Base-by-base conservation (phyloP, 2,329 filamentous ascomycete species). In the Leptodontidium sp. region DNA sequence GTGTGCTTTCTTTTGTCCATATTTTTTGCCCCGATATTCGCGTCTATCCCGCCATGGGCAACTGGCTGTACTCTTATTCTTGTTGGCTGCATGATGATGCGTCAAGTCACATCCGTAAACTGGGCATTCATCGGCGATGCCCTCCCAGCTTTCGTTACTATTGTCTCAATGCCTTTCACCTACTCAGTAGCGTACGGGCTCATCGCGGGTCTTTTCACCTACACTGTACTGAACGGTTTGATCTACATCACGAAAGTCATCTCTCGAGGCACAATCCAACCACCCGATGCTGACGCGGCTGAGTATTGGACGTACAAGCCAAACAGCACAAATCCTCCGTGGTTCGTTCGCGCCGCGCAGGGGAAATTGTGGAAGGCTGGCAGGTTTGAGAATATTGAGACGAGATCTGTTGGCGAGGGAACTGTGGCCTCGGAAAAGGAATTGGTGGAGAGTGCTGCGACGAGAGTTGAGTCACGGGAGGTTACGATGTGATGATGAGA, bases 151-250 rank as follows among this genome's bases (percentile, higher is more conserved):
- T 93, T 93, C 79, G 84, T 93, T 40, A 92, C 91, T 4, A 88
- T 93, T 73, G 87, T 88, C 1, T 87, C 92, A 65, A 93, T 94
- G 82, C 91, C 91, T 0, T 92, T 93, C 77, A 93, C 88, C 71
- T 94, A 93, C 84, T 92, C 89, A 63, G 91, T 93, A 59, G 91
- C 91, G 8, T 93, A 93, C 71, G 91, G 91, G 21, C 85, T 94
- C 35, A 92, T 93, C 73, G 91, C 87, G 63, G 86, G 86, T 53
- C 84, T 88, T 73, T 80, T 85, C 75, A 83, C 83, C 17, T 88
- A 88, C 76, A 82, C 85, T 4, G 74, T 84, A 68, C 82, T 88
- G 75, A 88, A 88, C 76, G 83, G 80, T 1, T 76, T 82, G 67
- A 84, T 87, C 32, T 87, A 80, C 77, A 59, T 85, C 45, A 81